A percentile compares a stretch with the other conserved stretches of the same genome.
These are phyloP conservation scores for Hymenoscyphus occultus DNA, from an alignment of 2,329 filamentous ascomycete species.

Conservation along the genomic window DNA sequence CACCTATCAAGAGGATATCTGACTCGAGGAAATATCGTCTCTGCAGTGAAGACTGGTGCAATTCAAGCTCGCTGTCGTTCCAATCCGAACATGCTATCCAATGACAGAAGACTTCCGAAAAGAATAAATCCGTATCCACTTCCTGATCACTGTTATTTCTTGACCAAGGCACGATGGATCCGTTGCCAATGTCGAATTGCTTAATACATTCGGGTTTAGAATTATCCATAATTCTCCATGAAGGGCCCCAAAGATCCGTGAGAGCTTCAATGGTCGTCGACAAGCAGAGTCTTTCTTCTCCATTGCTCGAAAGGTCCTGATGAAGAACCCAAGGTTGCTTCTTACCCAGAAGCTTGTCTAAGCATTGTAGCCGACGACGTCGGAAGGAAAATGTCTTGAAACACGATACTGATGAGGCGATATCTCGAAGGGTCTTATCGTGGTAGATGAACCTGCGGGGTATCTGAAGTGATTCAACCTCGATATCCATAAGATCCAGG, in stretches of 20 bases:
- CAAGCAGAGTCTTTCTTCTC: constrained; percentile 10
- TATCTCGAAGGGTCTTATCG: background rate
- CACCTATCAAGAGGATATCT: background rate
- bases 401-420: background rate
- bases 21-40: background rate
- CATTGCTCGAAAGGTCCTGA: background rate
- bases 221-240: constrained; percentile 9
- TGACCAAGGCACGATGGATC: constrained; percentile 19
- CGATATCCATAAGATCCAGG: background rate
- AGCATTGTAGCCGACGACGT: constrained; percentile 10
- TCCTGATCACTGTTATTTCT: background rate
- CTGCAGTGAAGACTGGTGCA: background rate
- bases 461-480: constrained; percentile 2
- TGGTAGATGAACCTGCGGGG: background rate
- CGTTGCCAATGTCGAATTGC: constrained; percentile 23
- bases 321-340: constrained; percentile 13
- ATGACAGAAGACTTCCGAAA: constrained; percentile 13
- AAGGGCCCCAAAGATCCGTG: constrained; percentile 20
- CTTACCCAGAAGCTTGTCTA: constrained; percentile 11
- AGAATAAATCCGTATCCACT: background rate
- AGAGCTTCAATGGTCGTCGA: constrained; percentile 15
- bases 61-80: constrained; percentile 2
- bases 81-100: constrained; percentile 16
- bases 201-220: constrained; percentile 10
- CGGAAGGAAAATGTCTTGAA: background rate